Evolutionary conservation across 345 rosid species (phyloP).

Genomic region (Gossypium sturtianum): DNA sequence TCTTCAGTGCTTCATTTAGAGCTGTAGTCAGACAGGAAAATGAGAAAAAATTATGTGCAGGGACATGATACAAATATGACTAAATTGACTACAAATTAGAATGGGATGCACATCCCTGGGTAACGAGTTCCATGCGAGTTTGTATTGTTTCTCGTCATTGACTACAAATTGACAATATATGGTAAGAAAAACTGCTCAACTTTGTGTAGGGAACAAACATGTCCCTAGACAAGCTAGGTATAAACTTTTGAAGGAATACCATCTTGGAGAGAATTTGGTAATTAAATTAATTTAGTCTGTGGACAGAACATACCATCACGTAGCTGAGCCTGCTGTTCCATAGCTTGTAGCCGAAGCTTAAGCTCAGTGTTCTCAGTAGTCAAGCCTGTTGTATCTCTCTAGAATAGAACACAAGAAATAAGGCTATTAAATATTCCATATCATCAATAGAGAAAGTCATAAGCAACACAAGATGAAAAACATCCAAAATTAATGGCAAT

Average conservation of each 20-base stretch:
- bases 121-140: not conserved
- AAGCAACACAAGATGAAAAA: not conserved
- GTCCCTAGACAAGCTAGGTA: not conserved
- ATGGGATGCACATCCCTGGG: not conserved
- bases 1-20: constrained; percentile 74
- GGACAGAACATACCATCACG: constrained; percentile 56
- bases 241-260: not conserved
- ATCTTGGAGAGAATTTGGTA: not conserved
- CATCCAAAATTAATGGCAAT: not conserved
- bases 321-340: constrained; percentile 88
- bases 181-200: not conserved
- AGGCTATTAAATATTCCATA: constrained; percentile 7
- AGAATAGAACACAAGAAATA: constrained; percentile 22
- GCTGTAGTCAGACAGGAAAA: constrained; percentile 33
- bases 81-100: too few relatives aligned
- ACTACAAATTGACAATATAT: not conserved
- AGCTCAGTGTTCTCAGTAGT: constrained; percentile 83
- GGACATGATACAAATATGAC: constrained; percentile 2
- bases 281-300: not conserved
- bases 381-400: constrained; percentile 86
- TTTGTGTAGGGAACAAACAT: not conserved
- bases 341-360: constrained; percentile 80
- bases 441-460: not conserved
- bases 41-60: not conserved
- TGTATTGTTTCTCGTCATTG: not conserved